These are phyloP conservation scores for Aegilops sharonensis DNA, from an alignment of 176 grass and related monocot species.

Conservation along the genomic window DNA sequence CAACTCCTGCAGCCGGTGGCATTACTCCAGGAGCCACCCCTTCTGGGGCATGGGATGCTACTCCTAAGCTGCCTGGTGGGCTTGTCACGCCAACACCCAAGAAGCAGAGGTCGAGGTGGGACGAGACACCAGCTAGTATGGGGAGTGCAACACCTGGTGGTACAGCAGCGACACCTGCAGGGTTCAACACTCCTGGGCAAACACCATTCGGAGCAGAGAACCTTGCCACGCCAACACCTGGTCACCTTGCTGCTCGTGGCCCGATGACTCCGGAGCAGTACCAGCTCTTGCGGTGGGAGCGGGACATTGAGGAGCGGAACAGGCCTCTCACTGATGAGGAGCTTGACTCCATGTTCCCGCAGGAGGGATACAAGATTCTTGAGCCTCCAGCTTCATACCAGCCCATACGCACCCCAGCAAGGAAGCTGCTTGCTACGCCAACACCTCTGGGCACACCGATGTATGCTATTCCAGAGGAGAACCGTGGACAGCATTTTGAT, in stretches of 20 bases:
- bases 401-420: slow-evolving; percentile 92
- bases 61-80: slow-evolving; percentile 77
- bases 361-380: slow-evolving; percentile 91
- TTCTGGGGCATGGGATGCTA: slow-evolving; percentile 91
- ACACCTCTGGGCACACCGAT: slow-evolving; percentile 78
- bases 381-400: slow-evolving; percentile 77
- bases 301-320: slow-evolving; percentile 95
- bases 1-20: slow-evolving; percentile 75
- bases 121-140: slow-evolving; percentile 85
- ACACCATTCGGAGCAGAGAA: slow-evolving; percentile 82
- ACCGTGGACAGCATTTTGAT: slow-evolving; percentile 93
- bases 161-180: slow-evolving; percentile 53
- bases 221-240: slow-evolving; percentile 54
- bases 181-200: slow-evolving; percentile 68
- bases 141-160: slow-evolving; percentile 58
- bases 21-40: slow-evolving; percentile 74
- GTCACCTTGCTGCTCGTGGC: slow-evolving; percentile 49
- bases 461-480: slow-evolving; percentile 87
- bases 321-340: slow-evolving; percentile 91
- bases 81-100: slow-evolving; percentile 89
- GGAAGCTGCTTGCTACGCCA: slow-evolving; percentile 90
- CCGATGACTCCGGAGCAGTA: slow-evolving; percentile 90
- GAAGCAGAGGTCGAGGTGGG: slow-evolving; percentile 93
- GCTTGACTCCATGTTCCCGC: slow-evolving; percentile 83
- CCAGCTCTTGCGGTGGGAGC: slow-evolving; percentile 87